Conservation (phyloP, 2,329 filamentous ascomycete genomes). For the Pyrenochaeta sp. region DNA sequence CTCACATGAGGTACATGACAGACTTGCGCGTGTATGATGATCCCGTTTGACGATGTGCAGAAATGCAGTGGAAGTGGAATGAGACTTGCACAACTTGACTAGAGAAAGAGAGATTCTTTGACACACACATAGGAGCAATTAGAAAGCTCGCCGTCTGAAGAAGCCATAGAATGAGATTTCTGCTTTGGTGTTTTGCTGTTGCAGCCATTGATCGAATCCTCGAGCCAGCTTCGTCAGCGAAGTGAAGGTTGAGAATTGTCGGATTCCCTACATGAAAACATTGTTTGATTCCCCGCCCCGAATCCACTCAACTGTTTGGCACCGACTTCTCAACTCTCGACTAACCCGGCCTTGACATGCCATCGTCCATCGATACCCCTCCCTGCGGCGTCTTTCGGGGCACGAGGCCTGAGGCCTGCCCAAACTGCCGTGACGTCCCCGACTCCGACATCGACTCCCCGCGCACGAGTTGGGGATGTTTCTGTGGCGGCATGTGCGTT, state of each 20-base stretch:
- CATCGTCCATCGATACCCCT: neutral
- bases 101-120: too few relatives aligned
- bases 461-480: neutral
- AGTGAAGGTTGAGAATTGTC: neutral
- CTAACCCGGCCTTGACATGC: neutral
- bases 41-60: too few relatives aligned
- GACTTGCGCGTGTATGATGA: too few relatives aligned
- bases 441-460: slow-evolving; percentile 2
- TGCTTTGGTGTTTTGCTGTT: neutral
- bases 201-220: neutral
- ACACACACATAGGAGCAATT: too few relatives aligned
- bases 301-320: too few relatives aligned
- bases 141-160: too few relatives aligned
- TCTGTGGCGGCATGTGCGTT: neutral
- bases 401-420: neutral
- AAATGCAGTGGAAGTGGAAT: too few relatives aligned
- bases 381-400: neutral
- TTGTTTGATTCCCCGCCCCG: neutral
- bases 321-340: neutral
- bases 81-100: too few relatives aligned
- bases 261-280: neutral
- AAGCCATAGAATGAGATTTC: too few relatives aligned
- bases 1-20: too few relatives aligned
- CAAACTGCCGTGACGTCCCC: slow-evolving; percentile 6
- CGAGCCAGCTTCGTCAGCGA: neutral